Conservation (phyloP, 2,329 filamentous ascomycete species). For the Zopfia rhizophila region DNA sequence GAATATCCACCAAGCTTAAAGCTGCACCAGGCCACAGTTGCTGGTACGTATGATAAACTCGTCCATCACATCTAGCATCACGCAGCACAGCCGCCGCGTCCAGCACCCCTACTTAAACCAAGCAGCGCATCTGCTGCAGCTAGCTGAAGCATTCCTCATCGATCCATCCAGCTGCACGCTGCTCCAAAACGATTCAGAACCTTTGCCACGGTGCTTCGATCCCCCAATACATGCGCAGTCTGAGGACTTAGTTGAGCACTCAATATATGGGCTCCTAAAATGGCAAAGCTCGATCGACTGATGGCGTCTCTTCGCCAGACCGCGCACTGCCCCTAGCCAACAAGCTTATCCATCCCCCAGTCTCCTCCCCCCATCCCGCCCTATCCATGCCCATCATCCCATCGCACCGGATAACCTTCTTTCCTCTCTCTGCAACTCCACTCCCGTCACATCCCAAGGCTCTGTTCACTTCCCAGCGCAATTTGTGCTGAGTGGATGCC, state of each 20-base stretch:
- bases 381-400: constrained; percentile 33
- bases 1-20: too few relatives aligned
- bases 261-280: constrained; percentile 24
- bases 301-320: constrained; percentile 19
- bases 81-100: too few relatives aligned
- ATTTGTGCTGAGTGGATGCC: background rate
- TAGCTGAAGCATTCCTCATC: constrained; percentile 1
- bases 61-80: too few relatives aligned
- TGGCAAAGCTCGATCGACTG: constrained; percentile 33
- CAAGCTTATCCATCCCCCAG: constrained; percentile 27
- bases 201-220: constrained; percentile 17
- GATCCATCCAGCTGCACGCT: background rate
- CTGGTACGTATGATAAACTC: too few relatives aligned
- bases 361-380: background rate
- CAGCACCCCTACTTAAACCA: too few relatives aligned
- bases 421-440: constrained; percentile 13
- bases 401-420: constrained; percentile 33
- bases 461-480: background rate
- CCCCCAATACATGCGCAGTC: constrained; percentile 19
- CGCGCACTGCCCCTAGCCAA: constrained; percentile 29
- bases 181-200: background rate
- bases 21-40: too few relatives aligned
- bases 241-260: constrained; percentile 27
- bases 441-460: constrained; percentile 1
- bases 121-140: constrained; percentile 9